Base-by-base conservation (phyloP, 1,139 yeast species). In the Candida albicans region DNA sequence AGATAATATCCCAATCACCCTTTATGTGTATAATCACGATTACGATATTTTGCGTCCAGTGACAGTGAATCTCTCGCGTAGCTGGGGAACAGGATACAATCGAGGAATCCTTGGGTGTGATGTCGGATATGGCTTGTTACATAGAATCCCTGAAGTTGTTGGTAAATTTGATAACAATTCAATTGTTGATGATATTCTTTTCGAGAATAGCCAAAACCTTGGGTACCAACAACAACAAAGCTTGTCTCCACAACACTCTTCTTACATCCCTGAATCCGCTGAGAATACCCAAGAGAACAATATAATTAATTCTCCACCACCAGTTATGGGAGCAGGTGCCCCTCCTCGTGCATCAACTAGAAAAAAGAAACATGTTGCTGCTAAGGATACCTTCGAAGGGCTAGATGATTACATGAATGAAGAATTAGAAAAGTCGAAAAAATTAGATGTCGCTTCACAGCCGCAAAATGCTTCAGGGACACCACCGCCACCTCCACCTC, bases 111-210 rank as follows among this genome's bases (percentile, higher is more conserved):
- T 93, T 35, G 99, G 99, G 1, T 91, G 97, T 65, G 96, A 91
- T 53, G 95, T 93, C 9, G 98, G 97, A 0, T 91, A 90, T 58
- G 98, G 98, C 0, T 72, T 87, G 44, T 69, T 93, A 42, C 98
- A 93, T 59, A 73, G 96, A 51, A 68, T 93, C 13, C 96, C 96
- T 1, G 85, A 81, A 46, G 84, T 80, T 6, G 63, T 75, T 8
- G 84, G 83, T 0, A 76, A 78, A 52, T 76, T 71, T 46, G 72
- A 64, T 11, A 52, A 47, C 15, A 57, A 58, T 18, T 61, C 65
- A 13, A 51, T 68, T 12, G 58, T 61, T 14, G 75, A 70, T 33
- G 77, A 73, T 55, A 59, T 70, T 9, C 53, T 73, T 38, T 73
- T 68, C 50, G 75, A 70, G 44, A 56, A 54, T 29, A 50, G 56